A percentile compares a stretch with the other conserved stretches of the same genome.
Conservation (phyloP, 73 alveolate genomes). For the Paramecium primaurelia region DNA sequence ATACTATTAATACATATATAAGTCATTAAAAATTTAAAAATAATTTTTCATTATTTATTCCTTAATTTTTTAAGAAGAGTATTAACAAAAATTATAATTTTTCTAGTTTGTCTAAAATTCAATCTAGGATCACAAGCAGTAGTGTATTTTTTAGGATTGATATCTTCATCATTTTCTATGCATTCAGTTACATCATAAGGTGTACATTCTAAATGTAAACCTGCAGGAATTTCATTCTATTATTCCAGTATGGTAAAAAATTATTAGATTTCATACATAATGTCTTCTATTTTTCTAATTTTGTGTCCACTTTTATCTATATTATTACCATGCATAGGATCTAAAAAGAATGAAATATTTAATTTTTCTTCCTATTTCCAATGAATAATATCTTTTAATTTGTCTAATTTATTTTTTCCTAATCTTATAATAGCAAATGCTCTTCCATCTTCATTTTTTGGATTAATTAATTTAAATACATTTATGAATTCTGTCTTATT, state of each 20-base stretch:
- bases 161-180: slow-evolving; percentile 41
- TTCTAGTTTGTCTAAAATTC: neutral
- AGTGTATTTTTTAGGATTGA: slow-evolving; percentile 41
- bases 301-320: neutral
- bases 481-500: slow-evolving; percentile 6
- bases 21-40: neutral
- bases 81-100: neutral
- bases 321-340: slow-evolving; percentile 74
- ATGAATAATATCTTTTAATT: slow-evolving; percentile 29
- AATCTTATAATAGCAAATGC: slow-evolving; percentile 52
- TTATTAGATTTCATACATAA: slow-evolving; percentile 46
- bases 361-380: slow-evolving; percentile 43
- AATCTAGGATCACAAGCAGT: slow-evolving; percentile 71
- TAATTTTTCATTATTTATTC: neutral
- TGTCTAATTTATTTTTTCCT: slow-evolving; percentile 48
- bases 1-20: neutral
- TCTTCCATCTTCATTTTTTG: slow-evolving; percentile 58
- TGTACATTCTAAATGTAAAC: slow-evolving; percentile 63
- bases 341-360: slow-evolving; percentile 59
- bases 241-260: slow-evolving; percentile 8
- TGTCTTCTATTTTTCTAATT: slow-evolving; percentile 45
- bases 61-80: neutral
- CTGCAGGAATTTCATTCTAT: slow-evolving; percentile 46
- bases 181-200: slow-evolving; percentile 64
- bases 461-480: slow-evolving; percentile 52